Evolutionary conservation across 2,329 filamentous ascomycete genomes (phyloP), one percentile per base, ranked within the genome.

Genomic region (Phoma sp.): DNA sequence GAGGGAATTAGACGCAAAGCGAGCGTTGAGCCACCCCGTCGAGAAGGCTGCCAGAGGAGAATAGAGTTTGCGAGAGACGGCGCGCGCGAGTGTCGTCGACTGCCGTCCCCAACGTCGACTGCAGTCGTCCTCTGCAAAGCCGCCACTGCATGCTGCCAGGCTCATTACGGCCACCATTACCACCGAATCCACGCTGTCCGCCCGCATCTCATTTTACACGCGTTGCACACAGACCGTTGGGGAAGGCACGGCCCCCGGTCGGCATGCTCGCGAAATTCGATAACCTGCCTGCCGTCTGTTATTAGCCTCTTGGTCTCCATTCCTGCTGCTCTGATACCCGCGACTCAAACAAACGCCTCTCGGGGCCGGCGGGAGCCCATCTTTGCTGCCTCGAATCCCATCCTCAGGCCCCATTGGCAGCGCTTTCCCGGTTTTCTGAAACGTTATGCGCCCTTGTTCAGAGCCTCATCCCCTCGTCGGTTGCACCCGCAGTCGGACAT

Each of bases 161-260:
- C 51, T 48, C 12, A 20, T 49, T 48, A 18, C 14, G 45, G 45
- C 28, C 29, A 29, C 23, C 28, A 29, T 23, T 43, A 21, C 28
- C 51, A 45, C 42, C 32, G 25, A 37, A 36, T 34, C 28, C 30
- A 43, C 43, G 32, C 50, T 18, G 43, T 26, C 36, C 42, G 39
- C 45, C 50, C 43, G 51, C 47, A 36, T 57, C 59, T 61, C 59
- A 57, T 61, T 56, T 59, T 43, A 37, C 59, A 53, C 43, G 45
- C 50, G 42, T 57, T 53, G 58, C 60, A 61, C 60, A 61, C 60
- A 56, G 52, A 38, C 57, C 55, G 29, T 48, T 26, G 29, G 15
- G 20, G 7, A 14, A 18, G 33, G 49, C 46, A 38, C 47, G 43
- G 38, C 45, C 50, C 56, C 47, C 56, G 50, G 47, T 47, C 42